Base-by-base conservation (phyloP, 257 asterid genomes). In the Gynochthodes officinalis region DNA sequence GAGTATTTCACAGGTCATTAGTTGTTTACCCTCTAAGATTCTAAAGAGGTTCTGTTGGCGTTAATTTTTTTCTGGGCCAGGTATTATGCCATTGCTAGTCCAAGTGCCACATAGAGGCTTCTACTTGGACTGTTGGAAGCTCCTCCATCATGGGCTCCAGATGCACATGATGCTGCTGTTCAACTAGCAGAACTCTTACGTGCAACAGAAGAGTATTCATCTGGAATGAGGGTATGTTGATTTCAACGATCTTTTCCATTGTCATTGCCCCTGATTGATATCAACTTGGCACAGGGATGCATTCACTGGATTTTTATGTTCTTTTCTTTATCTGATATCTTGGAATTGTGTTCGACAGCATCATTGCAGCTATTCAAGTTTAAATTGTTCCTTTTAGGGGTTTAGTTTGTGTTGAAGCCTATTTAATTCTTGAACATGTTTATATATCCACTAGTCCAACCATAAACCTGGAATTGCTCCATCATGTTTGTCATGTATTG, bases 141-240 rank as follows among this genome's bases (percentile, higher is more conserved):
- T 75, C 98, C 99, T 32, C 98, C 99, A 32, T 95, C 99, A 28
- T 92, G 98, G 99, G 99, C 99, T 67, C 99, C 99, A 19, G 99
- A 95, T 84, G 99, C 99, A 65, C 97, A 92, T 73, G 97, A 95
- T 83, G 99, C 99, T 84, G 92, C 99, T 80, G 98, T 95, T 60
- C 99, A 95, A 78, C 87, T 95, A 55, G 99, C 92, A 84, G 99
- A 95, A 84, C 96, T 95, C 66, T 95, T 95, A 68, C 93, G 97
- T 75, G 99, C 99, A 67, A 98, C 99, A 62, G 99, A 95, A 80
- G 99, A 92, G 82, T 95, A 92, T 83, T 94, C 98, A 78, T 71
- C 97, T 44, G 93, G 94, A 70, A 87, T 90, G 89, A 88, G 97
- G 93, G 98, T 95, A 86, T 61, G 82, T 59, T 73, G 55, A 37